Evolutionary conservation across 139 green algal species (phyloP).

Genomic region (Tetraselmis chui): DNA sequence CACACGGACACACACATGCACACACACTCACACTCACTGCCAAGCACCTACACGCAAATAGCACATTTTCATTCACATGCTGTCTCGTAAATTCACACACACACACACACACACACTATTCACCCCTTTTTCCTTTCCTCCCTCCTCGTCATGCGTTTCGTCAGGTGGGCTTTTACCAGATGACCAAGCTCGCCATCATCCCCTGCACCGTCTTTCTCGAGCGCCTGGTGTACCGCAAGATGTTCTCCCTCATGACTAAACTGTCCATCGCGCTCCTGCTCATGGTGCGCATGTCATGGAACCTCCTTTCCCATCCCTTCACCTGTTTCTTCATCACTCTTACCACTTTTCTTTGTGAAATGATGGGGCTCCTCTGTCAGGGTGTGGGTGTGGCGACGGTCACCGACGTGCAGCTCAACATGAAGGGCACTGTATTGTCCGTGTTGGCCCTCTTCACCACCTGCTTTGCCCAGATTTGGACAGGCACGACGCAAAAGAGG

Average conservation of each 20-base stretch:
- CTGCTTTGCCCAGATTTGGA: constrained; percentile 29
- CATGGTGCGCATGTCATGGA: not conserved
- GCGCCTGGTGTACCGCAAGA: constrained; percentile 30
- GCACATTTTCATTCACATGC: too few relatives aligned
- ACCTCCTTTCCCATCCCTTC: not conserved
- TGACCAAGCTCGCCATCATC: constrained; percentile 50
- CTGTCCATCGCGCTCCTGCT: not conserved
- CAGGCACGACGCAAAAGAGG: constrained; percentile 41
- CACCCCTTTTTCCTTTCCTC: too few relatives aligned
- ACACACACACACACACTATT: too few relatives aligned
- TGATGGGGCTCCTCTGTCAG: not conserved
- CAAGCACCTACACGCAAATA: too few relatives aligned
- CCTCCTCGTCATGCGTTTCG: not conserved
- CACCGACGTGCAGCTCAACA: constrained; percentile 43
- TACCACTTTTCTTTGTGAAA: not conserved
- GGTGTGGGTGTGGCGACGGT: constrained; percentile 39
- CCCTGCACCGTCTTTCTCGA: constrained; percentile 38
- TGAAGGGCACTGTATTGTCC: constrained; percentile 24
- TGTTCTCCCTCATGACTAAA: constrained; percentile 17
- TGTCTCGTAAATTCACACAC: too few relatives aligned
- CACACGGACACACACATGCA: too few relatives aligned
- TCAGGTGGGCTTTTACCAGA: constrained; percentile 42
- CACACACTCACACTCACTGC: too few relatives aligned
- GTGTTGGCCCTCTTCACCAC: constrained; percentile 35
- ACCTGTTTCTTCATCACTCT: not conserved